Base-by-base conservation (phyloP, 192 early-diverging fungal species). In the Coemansia asiatica region DNA sequence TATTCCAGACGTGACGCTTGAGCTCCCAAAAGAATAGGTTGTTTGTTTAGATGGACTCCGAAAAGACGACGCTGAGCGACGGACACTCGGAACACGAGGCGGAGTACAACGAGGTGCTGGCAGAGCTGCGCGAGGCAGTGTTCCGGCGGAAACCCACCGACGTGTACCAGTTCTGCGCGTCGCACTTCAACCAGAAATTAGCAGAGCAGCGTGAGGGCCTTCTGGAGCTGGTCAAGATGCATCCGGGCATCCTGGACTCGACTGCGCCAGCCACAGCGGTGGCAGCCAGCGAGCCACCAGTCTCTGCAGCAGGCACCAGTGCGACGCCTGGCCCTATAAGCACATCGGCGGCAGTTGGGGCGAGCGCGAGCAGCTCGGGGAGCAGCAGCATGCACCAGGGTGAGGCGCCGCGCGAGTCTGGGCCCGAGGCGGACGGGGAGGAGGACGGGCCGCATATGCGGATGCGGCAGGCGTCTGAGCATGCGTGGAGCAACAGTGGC, bases 101-200 rank as follows among this genome's bases (percentile, higher is more conserved):
- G 9, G 82, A 79, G 53, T 88, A 84, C 68, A 74, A 75, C 60
- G 82, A 80, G 54, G 84, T 97, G 38, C 78, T 97, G 40, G 86
- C 90, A 65, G 95, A 96, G 67, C 83, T 97, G 35, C 91, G 91
- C 78, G 82, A 88, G 61, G 88, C 88, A 49, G 85, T 97, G 27
- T 85, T 89, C 54, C 78, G 87, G 63, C 76, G 77, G 29, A 90
- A 93, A 61, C 95, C 95, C 6, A 71, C 87, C 40, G 95, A 98
- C 81, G 89, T 95, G 54, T 87, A 91, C 72, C 91, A 94, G 83
- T 98, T 94, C 77, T 96, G 94, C 76, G 90, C 94, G 23, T 85
- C 90, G 60, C 94, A 91, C 72, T 98, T 98, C 74, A 85, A 92
- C 73, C 74, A 85, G 33, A 95, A 95, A 79, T 79, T 98, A 38